Percentiles rank a stretch among this genome's conserved stretches.
These are phyloP conservation scores for Carex cristatella DNA, from an alignment of 176 grass and related monocot genomes.

Conservation along the genomic window DNA sequence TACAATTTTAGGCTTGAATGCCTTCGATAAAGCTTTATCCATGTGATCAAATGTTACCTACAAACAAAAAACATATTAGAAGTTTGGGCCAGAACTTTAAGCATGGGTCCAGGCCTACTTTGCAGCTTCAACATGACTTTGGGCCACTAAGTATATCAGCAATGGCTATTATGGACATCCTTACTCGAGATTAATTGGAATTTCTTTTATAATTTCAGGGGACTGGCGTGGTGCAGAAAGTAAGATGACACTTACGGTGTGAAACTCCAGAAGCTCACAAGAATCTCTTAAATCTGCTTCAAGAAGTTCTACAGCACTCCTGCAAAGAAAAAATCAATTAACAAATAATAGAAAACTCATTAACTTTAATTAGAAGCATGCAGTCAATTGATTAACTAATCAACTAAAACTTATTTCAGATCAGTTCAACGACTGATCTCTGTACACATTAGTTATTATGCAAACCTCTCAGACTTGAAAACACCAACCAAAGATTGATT, in stretches of 20 bases:
- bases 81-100: not conserved
- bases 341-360: not conserved
- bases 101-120: not conserved
- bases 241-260: constrained; percentile 52
- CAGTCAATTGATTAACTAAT: not conserved
- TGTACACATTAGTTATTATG: not conserved
- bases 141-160: not conserved
- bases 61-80: constrained; percentile 12
- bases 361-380: not conserved
- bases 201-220: not conserved
- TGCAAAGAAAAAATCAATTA: constrained; percentile 27
- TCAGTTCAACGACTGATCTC: not conserved
- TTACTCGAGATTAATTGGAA: not conserved
- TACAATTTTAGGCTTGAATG: constrained; percentile 64
- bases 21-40: constrained; percentile 78
- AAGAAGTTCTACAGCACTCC: constrained; percentile 85
- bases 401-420: not conserved
- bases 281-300: constrained; percentile 51
- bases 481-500: not conserved
- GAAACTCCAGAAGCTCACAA: constrained; percentile 29
- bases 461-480: not conserved
- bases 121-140: not conserved
- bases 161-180: not conserved
- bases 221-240: not conserved
- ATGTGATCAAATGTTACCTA: constrained; percentile 97